phyloP scores from a whole-genome alignment of 2,329 filamentous ascomycete species.

The Fusarium sp. region DNA sequence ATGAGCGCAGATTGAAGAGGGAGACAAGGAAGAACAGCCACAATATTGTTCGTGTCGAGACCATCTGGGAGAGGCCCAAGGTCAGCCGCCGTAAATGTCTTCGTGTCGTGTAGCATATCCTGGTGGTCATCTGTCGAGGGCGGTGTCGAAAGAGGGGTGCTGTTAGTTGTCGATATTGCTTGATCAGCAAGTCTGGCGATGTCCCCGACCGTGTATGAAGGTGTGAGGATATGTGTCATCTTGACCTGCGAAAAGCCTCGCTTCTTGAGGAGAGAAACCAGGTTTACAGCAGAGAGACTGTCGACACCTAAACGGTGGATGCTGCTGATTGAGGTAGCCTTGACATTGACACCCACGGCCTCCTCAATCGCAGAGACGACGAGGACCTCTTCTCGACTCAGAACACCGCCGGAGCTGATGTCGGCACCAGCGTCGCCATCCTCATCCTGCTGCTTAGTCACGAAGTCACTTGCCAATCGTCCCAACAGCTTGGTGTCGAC shows the following conservation, averaged over 20 bases:
- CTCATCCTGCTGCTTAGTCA: background rate
- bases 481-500: conserved; percentile 18
- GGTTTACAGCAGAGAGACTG: conserved; percentile 19
- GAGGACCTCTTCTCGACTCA: background rate
- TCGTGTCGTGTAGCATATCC: fast-evolving
- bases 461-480: conserved; percentile 5
- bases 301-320: conserved; percentile 21
- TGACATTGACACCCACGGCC: background rate
- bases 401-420: fast-evolving
- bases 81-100: background rate
- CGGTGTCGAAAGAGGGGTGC: background rate
- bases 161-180: fast-evolving
- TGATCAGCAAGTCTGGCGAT: background rate
- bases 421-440: fast-evolving
- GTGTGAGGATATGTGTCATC: conserved; percentile 2
- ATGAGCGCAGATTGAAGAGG: conserved; percentile 27
- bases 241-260: conserved; percentile 10
- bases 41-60: background rate
- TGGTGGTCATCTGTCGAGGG: background rate
- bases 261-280: background rate
- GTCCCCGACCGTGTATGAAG: background rate
- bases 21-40: conserved; percentile 14
- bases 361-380: conserved; percentile 5
- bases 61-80: background rate
- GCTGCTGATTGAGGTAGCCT: background rate